Evolutionary conservation across 1,139 yeast genomes (phyloP).

Genomic region (Saccharomyces pastorianus): DNA sequence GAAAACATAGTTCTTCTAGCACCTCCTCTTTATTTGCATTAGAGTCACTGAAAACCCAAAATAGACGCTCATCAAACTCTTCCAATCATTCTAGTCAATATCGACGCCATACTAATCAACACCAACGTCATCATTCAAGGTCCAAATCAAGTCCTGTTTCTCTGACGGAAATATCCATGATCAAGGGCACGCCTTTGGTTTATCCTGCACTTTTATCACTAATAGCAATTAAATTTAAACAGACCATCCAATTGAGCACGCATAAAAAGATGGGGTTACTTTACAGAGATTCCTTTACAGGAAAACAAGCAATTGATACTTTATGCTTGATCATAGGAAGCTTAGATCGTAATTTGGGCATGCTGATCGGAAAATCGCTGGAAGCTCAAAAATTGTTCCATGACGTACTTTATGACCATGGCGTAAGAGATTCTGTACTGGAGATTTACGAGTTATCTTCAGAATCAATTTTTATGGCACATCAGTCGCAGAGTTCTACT

Average conservation of each 20-base stretch:
- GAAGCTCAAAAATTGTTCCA: slow-evolving; percentile 94
- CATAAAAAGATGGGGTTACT: slow-evolving; percentile 90
- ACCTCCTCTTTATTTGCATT: slow-evolving; percentile 29
- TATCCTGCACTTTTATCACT: slow-evolving; percentile 85
- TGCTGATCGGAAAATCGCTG: slow-evolving; percentile 79
- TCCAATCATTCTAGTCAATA: background rate
- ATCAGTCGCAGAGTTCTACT: slow-evolving; percentile 9
- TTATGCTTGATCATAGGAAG: slow-evolving; percentile 80
- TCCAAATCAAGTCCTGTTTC: background rate
- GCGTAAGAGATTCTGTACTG: slow-evolving; percentile 75
- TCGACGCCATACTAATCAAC: slow-evolving; percentile 5
- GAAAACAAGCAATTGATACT: slow-evolving; percentile 86
- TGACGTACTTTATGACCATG: slow-evolving; percentile 91
- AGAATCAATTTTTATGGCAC: slow-evolving; percentile 27
- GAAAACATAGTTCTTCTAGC: background rate
- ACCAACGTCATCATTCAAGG: slow-evolving; percentile 5
- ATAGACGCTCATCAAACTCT: slow-evolving; percentile 11
- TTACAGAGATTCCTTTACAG: slow-evolving; percentile 90
- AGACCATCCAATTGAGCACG: slow-evolving; percentile 62
- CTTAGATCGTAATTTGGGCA: slow-evolving; percentile 82
- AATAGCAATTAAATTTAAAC: slow-evolving; percentile 75
- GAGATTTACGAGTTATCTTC: slow-evolving; percentile 88
- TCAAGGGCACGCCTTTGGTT: slow-evolving; percentile 32
- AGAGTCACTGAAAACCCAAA: slow-evolving; percentile 21
- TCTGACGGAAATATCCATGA: slow-evolving; percentile 5